Conservation (phyloP, 495 filamentous ascomycete species). For the Neurospora discreta region DNA sequence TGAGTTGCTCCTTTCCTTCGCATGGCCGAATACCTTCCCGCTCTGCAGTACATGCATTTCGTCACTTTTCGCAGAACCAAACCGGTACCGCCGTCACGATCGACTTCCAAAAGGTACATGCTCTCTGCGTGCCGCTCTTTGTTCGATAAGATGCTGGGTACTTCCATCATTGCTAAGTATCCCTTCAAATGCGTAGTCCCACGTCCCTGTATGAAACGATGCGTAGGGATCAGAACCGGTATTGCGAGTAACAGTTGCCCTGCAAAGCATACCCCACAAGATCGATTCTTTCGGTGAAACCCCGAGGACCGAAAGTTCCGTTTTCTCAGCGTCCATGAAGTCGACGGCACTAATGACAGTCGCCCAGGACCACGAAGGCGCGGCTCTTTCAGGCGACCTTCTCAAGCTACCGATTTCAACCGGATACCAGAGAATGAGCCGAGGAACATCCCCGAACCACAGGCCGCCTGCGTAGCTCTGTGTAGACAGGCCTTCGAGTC, state of each 20-base stretch:
- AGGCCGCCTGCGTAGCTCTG: neutral
- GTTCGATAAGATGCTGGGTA: neutral
- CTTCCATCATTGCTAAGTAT: neutral
- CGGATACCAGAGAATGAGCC: neutral
- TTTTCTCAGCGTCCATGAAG: neutral
- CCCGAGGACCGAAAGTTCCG: neutral
- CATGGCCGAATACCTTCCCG: neutral
- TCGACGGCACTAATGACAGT: neutral
- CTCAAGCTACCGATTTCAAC: neutral
- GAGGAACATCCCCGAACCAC: neutral
- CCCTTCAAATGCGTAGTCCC: no score
- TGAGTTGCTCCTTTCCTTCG: neutral
- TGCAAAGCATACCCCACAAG: neutral
- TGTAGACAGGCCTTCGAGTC: neutral
- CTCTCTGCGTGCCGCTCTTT: neutral
- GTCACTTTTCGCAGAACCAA: neutral
- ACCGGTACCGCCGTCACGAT: neutral
- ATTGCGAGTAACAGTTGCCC: neutral
- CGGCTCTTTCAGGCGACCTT: neutral
- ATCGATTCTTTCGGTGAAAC: neutral
- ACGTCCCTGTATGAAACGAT: neutral
- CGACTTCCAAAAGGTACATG: neutral
- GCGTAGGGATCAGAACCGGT: neutral
- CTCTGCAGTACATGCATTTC: neutral
- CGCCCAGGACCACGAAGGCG: neutral